Base-by-base conservation (phyloP, 371 early-diverging fungal genomes). In the Batrachochytrium dendrobatidis region DNA sequence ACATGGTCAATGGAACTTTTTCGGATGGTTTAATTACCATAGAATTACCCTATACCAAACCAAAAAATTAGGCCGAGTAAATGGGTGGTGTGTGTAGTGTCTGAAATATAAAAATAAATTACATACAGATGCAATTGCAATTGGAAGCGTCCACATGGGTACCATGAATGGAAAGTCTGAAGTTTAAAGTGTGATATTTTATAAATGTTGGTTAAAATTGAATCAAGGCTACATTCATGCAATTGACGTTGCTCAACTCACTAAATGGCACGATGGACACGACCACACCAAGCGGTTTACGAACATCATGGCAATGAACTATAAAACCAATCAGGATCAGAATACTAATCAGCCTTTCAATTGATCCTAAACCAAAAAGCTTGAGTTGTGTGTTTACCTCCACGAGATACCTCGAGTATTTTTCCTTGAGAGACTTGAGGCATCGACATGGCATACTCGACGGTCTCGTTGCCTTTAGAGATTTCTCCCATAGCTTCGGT, bases 1-100 rank as follows among this genome's bases (percentile, higher is more conserved):
- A 66, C 84, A 86, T 84, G 1, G 85, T 86, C 58, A 87, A 68
- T 2, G 88, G 88, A 3, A 84, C 86, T 65, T 88, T 88, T 52
- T 88, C 88, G 15, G 79, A 79, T 15, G 88, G 87, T 69, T 88
- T 88, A 28, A 88, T 57, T 29, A 88, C 75, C 56, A 84, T 66
- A n/a, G 85, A 82, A 61, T 87, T 87, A 50, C 86, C 86, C 56
- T 39, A 39, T 12, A 39, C n/a, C 15, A 12, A 39, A 12, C 12
- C 39, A 39, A 12, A 39, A 12, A 39, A 12, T 12, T 39, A n/a
- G 15, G 39, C n/a, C 39, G 39, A 12, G 39, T 39, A 15, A n/a
- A n/a, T 39, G 39, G 12, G 15, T 15, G 39, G n/a, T 39, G 39
- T 39, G 39, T n/a, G n/a, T 12, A 15, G 12, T n/a, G 39, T n/a